Evolutionary conservation across 805 yeast genomes (phyloP).

Genomic region (Schwanniomyces occidentalis): DNA sequence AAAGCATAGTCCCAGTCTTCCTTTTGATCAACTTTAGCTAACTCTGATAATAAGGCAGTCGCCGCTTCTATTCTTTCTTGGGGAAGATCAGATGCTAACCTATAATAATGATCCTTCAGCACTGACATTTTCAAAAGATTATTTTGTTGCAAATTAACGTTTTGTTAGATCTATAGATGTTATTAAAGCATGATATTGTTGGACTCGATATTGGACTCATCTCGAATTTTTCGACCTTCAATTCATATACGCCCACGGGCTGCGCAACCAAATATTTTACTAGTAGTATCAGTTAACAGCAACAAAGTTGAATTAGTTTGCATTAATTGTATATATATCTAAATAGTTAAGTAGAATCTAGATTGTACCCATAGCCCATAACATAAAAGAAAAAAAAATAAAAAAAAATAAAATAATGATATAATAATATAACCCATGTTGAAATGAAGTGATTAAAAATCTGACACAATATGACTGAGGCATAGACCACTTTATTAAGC

Average conservation of each 20-base stretch:
- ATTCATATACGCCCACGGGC: not conserved
- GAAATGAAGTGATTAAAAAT: conserved; percentile 17
- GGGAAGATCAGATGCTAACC: conserved; percentile 73
- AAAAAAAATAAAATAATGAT: conserved; percentile 7
- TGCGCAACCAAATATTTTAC: not conserved
- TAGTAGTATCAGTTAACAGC: conserved; percentile 1
- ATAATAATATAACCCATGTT: conserved; percentile 18
- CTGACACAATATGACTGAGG: conserved; percentile 1
- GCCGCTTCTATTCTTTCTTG: conserved; percentile 75
- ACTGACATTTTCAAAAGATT: conserved; percentile 40
- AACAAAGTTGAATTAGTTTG: conserved; percentile 16
- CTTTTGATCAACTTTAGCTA: conserved; percentile 40
- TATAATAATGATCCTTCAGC: conserved; percentile 74
- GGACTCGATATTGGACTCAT: too few species aligned
- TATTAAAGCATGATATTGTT: too few species aligned
- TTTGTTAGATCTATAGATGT: too few species aligned
- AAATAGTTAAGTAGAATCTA: conserved; percentile 1
- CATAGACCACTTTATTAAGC: not conserved
- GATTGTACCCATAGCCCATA: conserved; percentile 6
- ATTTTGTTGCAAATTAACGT: not conserved
- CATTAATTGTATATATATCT: conserved; percentile 6
- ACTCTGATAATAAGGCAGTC: conserved; percentile 59
- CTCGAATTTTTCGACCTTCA: conserved; percentile 1
- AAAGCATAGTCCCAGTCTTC: conserved; percentile 83
- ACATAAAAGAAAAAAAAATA: conserved; percentile 2